Percentiles rank a stretch among this genome's conserved stretches.
Conservation (phyloP, 352 stramenopile species). For the Globisporangium splendens region DNA sequence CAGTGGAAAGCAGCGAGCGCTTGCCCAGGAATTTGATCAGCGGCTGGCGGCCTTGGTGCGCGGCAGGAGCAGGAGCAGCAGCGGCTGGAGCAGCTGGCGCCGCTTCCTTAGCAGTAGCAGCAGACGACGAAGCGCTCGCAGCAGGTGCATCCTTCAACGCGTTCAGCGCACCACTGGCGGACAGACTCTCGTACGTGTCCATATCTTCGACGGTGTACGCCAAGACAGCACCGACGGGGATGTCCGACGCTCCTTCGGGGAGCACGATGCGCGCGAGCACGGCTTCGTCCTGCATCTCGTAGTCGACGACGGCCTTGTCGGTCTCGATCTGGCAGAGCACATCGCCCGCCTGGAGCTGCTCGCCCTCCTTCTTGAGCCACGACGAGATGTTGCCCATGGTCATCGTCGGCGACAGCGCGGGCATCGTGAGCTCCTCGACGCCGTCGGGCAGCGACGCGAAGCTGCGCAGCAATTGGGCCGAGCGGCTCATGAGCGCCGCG, state of each 20-base stretch:
- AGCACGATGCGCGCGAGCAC: conserved; percentile 94
- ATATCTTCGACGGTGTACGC: conserved; percentile 93
- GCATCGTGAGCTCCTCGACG: conserved; percentile 86
- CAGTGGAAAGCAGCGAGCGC: conserved; percentile 55
- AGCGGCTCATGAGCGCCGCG: conserved; percentile 13
- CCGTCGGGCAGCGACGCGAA: conserved; percentile 71
- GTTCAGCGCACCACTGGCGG: conserved; percentile 53
- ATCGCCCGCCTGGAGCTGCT: conserved; percentile 88
- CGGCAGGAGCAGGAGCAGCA: conserved; percentile 4
- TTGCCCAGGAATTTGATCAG: conserved; percentile 88
- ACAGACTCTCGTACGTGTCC: conserved; percentile 65
- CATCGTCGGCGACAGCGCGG: conserved; percentile 97
- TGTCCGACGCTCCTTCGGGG: conserved; percentile 78
- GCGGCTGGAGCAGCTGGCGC: conserved; percentile 5
- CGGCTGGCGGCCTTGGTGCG: conserved; percentile 38
- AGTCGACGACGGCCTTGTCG: conserved; percentile 98
- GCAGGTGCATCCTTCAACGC: conserved; percentile 29
- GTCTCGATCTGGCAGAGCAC: conserved; percentile 97
- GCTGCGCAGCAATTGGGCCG: conserved; percentile 18
- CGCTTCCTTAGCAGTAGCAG: conserved; percentile 10
- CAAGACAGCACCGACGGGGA: conserved; percentile 91
- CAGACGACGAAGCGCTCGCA: conserved; percentile 13
- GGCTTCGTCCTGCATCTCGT: conserved; percentile 97
- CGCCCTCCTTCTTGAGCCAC: conserved; percentile 93
- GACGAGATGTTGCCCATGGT: conserved; percentile 90